A percentile compares a stretch with the other conserved stretches of the same genome.
Conservation (phyloP, 805 yeast genomes). For the Starmerella potacharoeniae region DNA sequence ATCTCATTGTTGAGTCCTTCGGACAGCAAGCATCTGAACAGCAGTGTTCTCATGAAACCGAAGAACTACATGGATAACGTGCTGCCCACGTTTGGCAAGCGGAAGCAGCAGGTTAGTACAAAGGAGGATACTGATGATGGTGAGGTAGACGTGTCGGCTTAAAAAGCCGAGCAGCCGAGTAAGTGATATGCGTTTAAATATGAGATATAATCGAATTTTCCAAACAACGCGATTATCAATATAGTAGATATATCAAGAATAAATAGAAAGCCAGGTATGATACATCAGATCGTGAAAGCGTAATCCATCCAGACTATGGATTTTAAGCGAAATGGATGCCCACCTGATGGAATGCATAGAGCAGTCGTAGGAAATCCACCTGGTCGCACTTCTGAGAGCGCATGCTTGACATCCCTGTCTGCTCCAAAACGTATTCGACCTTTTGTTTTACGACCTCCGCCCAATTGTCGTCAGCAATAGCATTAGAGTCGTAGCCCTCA, state of each 20-base stretch:
- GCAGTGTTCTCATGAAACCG: neutral
- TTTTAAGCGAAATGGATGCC: slow-evolving; percentile 85
- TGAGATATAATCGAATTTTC: no score
- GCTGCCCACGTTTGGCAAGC: slow-evolving; percentile 1
- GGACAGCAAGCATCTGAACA: neutral
- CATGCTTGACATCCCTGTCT: slow-evolving; percentile 71
- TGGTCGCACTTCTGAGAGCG: slow-evolving; percentile 94
- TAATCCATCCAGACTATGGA: neutral
- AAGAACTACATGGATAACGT: neutral
- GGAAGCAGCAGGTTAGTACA: slow-evolving; percentile 9
- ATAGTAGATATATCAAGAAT: neutral
- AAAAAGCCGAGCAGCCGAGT: neutral
- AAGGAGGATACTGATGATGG: neutral
- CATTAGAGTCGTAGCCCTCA: slow-evolving; percentile 34
- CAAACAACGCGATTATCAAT: no score
- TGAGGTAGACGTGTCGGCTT: slow-evolving; percentile 16
- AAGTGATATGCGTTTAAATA: neutral
- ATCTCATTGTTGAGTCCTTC: neutral
- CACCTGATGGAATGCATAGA: slow-evolving; percentile 91
- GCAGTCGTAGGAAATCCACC: slow-evolving; percentile 69
- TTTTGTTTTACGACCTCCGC: slow-evolving; percentile 50
- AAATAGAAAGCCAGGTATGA: neutral
- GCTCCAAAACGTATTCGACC: slow-evolving; percentile 59
- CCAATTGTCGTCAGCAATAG: slow-evolving; percentile 29
- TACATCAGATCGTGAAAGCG: no score